Evolutionary conservation across 805 yeast genomes (phyloP).

Genomic region (Teunomyces kruisii): DNA sequence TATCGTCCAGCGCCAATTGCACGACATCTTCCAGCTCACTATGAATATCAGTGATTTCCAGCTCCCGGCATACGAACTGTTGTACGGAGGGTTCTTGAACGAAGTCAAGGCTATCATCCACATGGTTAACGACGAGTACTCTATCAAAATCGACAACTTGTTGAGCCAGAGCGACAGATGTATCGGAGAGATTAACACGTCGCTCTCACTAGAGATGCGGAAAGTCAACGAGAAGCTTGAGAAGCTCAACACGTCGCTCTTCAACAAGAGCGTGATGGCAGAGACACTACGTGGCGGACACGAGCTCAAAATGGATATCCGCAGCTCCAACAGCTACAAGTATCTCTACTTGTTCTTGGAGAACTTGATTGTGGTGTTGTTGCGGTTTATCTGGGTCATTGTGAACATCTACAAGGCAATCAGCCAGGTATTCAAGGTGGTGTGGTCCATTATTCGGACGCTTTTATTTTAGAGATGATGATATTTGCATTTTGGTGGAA

Average conservation of each 20-base stretch:
- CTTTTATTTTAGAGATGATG: constrained; percentile 6
- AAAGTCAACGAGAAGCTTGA: constrained; percentile 51
- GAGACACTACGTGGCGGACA: constrained; percentile 21
- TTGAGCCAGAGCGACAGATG: constrained; percentile 65
- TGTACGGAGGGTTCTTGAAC: constrained; percentile 31
- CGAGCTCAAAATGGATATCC: constrained; percentile 8
- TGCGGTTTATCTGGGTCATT: constrained; percentile 58
- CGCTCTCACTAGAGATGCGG: constrained; percentile 61
- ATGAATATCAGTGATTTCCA: constrained; percentile 31
- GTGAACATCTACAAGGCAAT: constrained; percentile 47
- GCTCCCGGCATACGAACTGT: constrained; percentile 33
- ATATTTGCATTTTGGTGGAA: constrained; percentile 11
- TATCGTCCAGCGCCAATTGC: constrained; percentile 17
- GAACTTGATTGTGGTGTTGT: constrained; percentile 48
- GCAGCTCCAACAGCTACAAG: constrained; percentile 29
- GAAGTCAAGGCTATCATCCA: constrained; percentile 37
- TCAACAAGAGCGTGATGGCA: constrained; percentile 22
- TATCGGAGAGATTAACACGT: constrained; percentile 72
- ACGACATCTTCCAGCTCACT: constrained; percentile 15
- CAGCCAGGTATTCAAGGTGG: constrained; percentile 18
- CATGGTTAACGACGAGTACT: constrained; percentile 42
- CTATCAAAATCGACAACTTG: constrained; percentile 58
- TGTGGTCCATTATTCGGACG: constrained; percentile 10
- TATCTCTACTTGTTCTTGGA: constrained; percentile 48
- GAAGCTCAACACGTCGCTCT: constrained; percentile 36